These are phyloP conservation scores for Boletus insuetus DNA, from an alignment of 768 basidiomycete genomes.

Conservation along the genomic window DNA sequence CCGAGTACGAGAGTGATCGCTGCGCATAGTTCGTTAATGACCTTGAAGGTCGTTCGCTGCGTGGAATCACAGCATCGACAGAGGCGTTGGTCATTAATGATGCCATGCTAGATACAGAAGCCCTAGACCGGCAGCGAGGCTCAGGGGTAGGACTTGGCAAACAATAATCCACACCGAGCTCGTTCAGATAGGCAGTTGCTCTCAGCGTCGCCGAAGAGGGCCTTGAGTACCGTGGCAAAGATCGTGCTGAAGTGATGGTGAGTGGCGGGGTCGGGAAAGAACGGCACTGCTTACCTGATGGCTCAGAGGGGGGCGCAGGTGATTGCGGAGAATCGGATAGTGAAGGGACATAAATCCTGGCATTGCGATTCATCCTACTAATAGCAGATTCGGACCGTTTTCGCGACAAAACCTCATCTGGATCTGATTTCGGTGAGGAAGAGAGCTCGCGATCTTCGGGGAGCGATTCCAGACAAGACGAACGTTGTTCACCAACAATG, in stretches of 20 bases:
- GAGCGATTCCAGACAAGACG: constrained; percentile 41
- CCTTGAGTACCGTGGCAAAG: constrained; percentile 19
- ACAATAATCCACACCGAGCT: constrained; percentile 30
- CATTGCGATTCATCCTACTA: constrained; percentile 15
- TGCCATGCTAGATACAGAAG: constrained; percentile 53
- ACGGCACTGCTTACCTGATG: constrained; percentile 10
- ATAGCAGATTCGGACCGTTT: constrained; percentile 17
- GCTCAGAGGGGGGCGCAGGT: constrained; percentile 9
- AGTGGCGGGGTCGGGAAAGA: not conserved
- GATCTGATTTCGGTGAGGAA: constrained; percentile 14
- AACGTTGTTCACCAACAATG: constrained; percentile 12
- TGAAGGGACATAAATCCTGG: constrained; percentile 19
- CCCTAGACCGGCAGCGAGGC: constrained; percentile 21
- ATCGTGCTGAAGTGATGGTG: constrained; percentile 14
- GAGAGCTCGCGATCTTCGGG: constrained; percentile 50
- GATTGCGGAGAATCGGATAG: constrained; percentile 1
- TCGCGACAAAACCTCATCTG: constrained; percentile 7
- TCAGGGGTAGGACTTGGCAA: constrained; percentile 23
- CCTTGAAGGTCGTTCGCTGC: constrained; percentile 20
- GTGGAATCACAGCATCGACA: constrained; percentile 55
- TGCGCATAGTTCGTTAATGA: constrained; percentile 8
- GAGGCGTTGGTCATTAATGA: constrained; percentile 58
- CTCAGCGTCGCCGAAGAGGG: constrained; percentile 28
- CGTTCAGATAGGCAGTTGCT: constrained; percentile 28
- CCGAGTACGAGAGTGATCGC: constrained; percentile 13